Base-by-base conservation (phyloP, 1,284 basidiomycete genomes). In the Macrocystidia cucumis region DNA sequence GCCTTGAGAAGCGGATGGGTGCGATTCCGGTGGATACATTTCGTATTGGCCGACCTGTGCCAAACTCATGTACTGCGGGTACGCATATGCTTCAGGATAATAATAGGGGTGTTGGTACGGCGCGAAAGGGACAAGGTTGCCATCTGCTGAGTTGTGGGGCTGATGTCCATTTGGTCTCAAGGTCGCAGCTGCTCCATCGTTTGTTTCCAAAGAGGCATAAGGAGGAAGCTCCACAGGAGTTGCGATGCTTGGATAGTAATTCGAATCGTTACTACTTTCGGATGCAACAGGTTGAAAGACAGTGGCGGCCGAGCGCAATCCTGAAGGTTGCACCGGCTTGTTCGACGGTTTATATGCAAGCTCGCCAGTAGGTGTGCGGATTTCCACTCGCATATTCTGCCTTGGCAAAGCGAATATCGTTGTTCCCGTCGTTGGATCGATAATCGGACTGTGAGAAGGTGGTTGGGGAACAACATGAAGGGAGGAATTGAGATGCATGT, bases 321-420 rank as follows among this genome's bases (percentile, higher is more conserved):
- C 55, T 9, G 65, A 66, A 3, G 59, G 52, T 27, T 49, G 41
- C 31, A 36, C 47, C 24, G 44, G 45, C 41, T 71, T 63, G 17
- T 44, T 44, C n/a, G 56, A 50, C n/a, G 51, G 43, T 32, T 59
- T 55, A 3, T 46, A n/a, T 18, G 3, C 44, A 16, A 55, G 37
- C 19, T 55, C 52, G 14, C 67, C 68, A 7, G 50, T 50, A 3
- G 73, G 84, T n/a, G 78, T 72, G 38, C 84, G 77, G 34, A 88
- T 88, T 57, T 85, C 76, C 40, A 88, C 60, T 28, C 82, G 73
- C 16, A 74, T 72, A 39, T 67, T 74, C 49, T 81, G 74, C n/a
- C 80, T 71, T 27, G 84, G 78, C 45, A 82, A 74, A 8, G 78
- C 64, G 51, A 87, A 87, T 31, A 87, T 68, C 9, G 79, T 69